Evolutionary conservation across 768 basidiomycete genomes (phyloP), one percentile per base, ranked within the genome.

Genomic region (Gautieria morchelliformis): DNA sequence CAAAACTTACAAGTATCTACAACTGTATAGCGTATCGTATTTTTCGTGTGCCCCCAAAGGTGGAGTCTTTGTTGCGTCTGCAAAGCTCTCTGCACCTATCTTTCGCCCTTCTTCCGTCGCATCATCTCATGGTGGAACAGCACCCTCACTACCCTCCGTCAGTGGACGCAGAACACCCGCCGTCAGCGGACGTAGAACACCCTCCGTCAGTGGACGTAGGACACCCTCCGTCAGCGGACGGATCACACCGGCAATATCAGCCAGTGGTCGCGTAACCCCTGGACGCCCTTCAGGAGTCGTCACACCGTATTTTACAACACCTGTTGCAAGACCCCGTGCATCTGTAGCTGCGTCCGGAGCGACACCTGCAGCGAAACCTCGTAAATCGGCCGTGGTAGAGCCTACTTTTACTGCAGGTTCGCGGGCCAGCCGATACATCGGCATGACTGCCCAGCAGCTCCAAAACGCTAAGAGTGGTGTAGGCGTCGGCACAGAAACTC

Each of bases 41-140:
- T 99, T 99, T 63, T 63, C 73, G 1, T 97, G 94, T 69, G 81
- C 90, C 17, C 81, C 83, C 0, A 79, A 82, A 46, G 94, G 92
- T 60, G 95, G 95, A 27, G 90, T 99, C 40, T 99, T 98, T 67
- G 87, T 95, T 20, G 82, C 88, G 6, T 75, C 83, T 1, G 72
- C 80, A 35, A 96, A 96, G 68, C 80, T 99, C 19, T 88, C 92
- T 2, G 64, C 81, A 5, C 83, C 89, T 6, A 62, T 72, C 39
- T 70, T 63, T 55, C 79, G 91, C 15, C 88, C 93, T 0, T 73
- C 86, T 0, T 94, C 93, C 3, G 91, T 87, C 35, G 83, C 87
- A 4, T 94, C 91, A 9, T 82, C 82, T 51, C 78, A 81, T 46
- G 79, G 76, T 46, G 67, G 75, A 46, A 60, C 66, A 40, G 77